These are phyloP conservation scores for Beauveria pseudobassiana DNA, from an alignment of 2,329 filamentous ascomycete genomes.

Conservation along the genomic window DNA sequence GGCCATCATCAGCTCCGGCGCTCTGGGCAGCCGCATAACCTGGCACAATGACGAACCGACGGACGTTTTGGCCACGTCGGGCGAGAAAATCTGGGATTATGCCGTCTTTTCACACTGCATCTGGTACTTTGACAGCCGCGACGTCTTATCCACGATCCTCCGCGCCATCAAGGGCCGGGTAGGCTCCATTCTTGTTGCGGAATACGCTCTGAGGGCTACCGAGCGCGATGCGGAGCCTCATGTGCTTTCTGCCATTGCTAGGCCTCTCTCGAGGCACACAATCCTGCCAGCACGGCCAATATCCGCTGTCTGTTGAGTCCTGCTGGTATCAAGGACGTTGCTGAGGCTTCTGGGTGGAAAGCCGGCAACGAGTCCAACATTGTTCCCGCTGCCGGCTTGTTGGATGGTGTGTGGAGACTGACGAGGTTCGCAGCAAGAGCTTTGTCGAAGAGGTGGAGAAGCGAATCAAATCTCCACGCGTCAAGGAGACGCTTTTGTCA, in stretches of 20 bases:
- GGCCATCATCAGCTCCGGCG: slow-evolving; percentile 30
- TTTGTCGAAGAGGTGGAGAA: slow-evolving; percentile 28
- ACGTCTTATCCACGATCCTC: slow-evolving; percentile 19
- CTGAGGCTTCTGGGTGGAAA: slow-evolving; percentile 28
- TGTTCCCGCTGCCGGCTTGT: slow-evolving; percentile 28
- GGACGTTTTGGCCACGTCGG: slow-evolving; percentile 25
- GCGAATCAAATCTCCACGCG: slow-evolving; percentile 19
- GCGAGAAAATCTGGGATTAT: slow-evolving; percentile 30
- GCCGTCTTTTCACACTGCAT: slow-evolving; percentile 43
- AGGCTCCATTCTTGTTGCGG: slow-evolving; percentile 18
- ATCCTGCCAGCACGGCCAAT: slow-evolving; percentile 33
- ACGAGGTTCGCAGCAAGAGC: slow-evolving; percentile 20
- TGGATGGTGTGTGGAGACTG: slow-evolving; percentile 40
- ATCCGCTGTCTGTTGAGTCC: slow-evolving; percentile 40
- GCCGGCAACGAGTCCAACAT: slow-evolving; percentile 29
- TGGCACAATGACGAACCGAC: slow-evolving; percentile 33
- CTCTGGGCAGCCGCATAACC: slow-evolving; percentile 33
- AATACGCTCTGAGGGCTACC: slow-evolving; percentile 27
- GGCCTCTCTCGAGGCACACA: slow-evolving; percentile 36
- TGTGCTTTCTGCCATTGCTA: slow-evolving; percentile 41
- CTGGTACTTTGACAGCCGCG: slow-evolving; percentile 43
- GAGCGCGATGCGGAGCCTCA: slow-evolving; percentile 35
- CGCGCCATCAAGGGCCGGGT: slow-evolving; percentile 17
- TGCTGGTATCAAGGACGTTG: slow-evolving; percentile 28
- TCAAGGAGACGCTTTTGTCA: slow-evolving; percentile 21